Conservation (phyloP, 306 rosid species). For the Cyclanthera cordifolia region DNA sequence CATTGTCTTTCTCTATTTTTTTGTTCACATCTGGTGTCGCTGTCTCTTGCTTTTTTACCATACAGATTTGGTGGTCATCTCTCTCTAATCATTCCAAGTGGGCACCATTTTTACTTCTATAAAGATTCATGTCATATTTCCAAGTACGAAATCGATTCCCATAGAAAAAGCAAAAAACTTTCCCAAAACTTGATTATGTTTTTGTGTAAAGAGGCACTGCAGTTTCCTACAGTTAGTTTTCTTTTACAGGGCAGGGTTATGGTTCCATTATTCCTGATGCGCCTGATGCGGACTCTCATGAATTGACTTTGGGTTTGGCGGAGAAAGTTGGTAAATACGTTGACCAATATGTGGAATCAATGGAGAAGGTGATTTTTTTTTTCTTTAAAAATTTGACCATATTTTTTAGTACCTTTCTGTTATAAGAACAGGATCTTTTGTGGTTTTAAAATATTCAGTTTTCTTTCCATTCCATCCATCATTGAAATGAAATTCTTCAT, state of each 20-base stretch:
- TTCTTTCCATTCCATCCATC: neutral
- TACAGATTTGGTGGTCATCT: no score
- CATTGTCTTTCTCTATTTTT: no score
- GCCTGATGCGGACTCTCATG: slow-evolving; percentile 40
- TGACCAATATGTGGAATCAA: slow-evolving; percentile 72
- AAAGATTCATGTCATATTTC: neutral
- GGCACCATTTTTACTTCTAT: neutral
- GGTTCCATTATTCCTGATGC: slow-evolving; percentile 57
- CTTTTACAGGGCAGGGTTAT: slow-evolving; percentile 66
- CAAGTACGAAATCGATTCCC: neutral
- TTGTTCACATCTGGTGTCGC: no score
- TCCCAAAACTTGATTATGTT: neutral
- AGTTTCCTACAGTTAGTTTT: neutral
- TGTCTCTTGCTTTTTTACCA: no score
- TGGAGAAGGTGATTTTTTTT: slow-evolving; percentile 72
- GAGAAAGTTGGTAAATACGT: slow-evolving; percentile 49
- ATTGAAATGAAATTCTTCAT: neutral
- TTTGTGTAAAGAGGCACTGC: neutral
- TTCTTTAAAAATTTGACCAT: neutral
- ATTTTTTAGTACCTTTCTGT: neutral
- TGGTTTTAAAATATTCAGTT: no score
- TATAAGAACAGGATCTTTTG: no score
- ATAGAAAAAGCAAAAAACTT: neutral
- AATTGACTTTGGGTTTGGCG: slow-evolving; percentile 41
- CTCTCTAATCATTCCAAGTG: neutral